A percentile compares a stretch with the other conserved stretches of the same genome.
Conservation (phyloP, 169 alveolate species). For the Babesia caballi region DNA sequence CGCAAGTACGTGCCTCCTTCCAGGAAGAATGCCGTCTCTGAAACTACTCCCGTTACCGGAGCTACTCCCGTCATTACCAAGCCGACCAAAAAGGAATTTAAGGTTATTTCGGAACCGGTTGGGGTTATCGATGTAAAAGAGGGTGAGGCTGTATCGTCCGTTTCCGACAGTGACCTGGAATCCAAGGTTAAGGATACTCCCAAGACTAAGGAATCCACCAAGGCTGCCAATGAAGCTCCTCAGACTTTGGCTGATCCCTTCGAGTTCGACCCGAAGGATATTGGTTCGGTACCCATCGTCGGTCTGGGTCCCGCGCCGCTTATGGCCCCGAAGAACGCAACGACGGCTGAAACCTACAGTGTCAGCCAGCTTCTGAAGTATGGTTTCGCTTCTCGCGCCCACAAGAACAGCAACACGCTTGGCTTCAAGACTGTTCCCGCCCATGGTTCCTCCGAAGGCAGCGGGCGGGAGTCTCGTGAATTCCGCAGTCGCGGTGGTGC, state of each 20-base stretch:
- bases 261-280: neutral
- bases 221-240: neutral
- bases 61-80: no score
- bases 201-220: no score
- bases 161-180: no score
- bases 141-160: no score
- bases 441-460: neutral
- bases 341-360: neutral
- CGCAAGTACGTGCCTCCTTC: no score
- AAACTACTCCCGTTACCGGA: no score
- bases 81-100: no score
- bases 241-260: neutral
- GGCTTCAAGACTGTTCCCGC: conserved; percentile 11
- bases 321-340: neutral
- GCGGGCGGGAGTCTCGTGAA: conserved; percentile 5
- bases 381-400: neutral
- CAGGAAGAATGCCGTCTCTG: no score
- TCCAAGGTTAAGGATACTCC: no score
- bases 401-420: neutral
- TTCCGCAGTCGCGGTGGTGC: neutral
- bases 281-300: neutral
- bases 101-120: no score
- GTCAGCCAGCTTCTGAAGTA: neutral
- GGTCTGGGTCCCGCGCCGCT: neutral
- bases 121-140: no score